Conservation (phyloP, 179 eudicot genomes). For the Beta corolliflora region DNA sequence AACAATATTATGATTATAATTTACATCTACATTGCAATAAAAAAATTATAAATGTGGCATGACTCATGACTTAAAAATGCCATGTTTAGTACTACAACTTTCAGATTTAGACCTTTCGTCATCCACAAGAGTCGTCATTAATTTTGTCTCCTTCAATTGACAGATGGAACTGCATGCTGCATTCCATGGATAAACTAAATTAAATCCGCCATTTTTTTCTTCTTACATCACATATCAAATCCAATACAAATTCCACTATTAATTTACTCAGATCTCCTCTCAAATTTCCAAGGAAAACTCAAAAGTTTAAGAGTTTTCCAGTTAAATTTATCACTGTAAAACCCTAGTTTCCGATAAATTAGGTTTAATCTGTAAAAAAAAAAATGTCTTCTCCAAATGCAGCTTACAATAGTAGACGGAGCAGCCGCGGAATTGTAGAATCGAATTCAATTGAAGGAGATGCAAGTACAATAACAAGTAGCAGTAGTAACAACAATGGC, state of each 20-base stretch:
- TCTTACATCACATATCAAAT: neutral
- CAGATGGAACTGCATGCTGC: constrained; percentile 20
- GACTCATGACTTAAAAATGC: neutral
- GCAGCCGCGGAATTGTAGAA: neutral
- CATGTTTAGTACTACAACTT: neutral
- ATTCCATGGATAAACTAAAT: neutral
- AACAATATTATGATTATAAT: neutral
- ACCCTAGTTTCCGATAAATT: neutral
- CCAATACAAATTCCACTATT: too few species aligned
- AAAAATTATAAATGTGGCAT: neutral
- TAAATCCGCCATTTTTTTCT: neutral
- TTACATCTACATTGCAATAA: neutral
- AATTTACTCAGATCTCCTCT: too few species aligned
- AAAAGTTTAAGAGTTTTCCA: too few species aligned
- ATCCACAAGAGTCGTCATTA: neutral
- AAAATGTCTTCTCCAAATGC: constrained; percentile 10
- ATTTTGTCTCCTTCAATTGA: neutral
- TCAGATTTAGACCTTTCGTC: neutral
- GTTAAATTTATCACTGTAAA: neutral
- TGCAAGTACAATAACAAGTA: neutral
- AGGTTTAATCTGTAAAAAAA: neutral
- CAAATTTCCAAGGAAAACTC: too few species aligned
- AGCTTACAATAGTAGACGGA: constrained; percentile 1
- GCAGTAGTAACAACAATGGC: neutral
- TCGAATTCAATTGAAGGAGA: constrained; percentile 1